Evolutionary conservation across 2,329 filamentous ascomycete genomes (phyloP).

Genomic region (Colletotrichum shisoi): DNA sequence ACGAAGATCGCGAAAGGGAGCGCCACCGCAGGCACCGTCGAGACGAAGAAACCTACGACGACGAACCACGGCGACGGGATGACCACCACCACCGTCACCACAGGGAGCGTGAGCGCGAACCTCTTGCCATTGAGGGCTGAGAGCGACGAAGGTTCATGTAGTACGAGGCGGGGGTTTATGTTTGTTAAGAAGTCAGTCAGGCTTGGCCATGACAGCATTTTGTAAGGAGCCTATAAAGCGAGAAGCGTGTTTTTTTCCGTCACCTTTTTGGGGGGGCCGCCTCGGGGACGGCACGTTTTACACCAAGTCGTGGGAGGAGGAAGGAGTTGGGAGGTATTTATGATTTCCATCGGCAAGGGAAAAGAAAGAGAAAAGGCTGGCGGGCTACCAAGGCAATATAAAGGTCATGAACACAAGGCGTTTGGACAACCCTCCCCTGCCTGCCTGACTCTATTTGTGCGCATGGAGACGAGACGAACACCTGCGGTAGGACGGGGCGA

Average conservation of each 20-base stretch:
- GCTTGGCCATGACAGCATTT: constrained; percentile 19
- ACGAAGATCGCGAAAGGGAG: constrained; percentile 46
- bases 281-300: background rate
- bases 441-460: background rate
- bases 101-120: constrained; percentile 46
- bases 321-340: constrained; percentile 6
- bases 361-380: constrained; percentile 6
- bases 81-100: constrained; percentile 48
- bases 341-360: background rate
- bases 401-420: background rate
- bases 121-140: constrained; percentile 36
- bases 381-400: constrained; percentile 6
- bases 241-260: constrained; percentile 12
- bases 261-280: background rate
- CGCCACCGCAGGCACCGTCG: constrained; percentile 45
- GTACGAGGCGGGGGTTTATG: background rate
- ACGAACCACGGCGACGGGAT: constrained; percentile 41
- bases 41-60: constrained; percentile 44
- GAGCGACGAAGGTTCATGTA: background rate
- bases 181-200: background rate
- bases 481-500: background rate
- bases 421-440: background rate
- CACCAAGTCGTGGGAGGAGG: background rate
- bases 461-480: background rate
- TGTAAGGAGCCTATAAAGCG: constrained; percentile 23